Conservation (phyloP, 2,329 filamentous ascomycete genomes). For the Fusarium mexicanum region DNA sequence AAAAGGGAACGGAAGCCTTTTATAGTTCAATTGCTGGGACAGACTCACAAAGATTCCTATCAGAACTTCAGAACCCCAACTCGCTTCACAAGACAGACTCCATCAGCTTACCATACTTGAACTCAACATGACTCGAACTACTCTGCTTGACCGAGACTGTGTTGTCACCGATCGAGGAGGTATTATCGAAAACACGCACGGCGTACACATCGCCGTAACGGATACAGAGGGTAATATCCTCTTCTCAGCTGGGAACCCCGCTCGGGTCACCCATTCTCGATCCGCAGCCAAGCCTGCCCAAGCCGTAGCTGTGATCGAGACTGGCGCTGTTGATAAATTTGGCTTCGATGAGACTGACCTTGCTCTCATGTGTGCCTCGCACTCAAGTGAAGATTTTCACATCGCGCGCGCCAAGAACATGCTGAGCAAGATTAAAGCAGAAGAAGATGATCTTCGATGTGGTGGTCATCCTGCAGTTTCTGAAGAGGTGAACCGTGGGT, state of each 20-base stretch:
- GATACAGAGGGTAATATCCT: conserved; percentile 52
- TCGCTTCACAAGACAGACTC: background rate
- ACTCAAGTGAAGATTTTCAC: conserved; percentile 56
- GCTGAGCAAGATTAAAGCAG: conserved; percentile 47
- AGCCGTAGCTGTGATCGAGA: conserved; percentile 56
- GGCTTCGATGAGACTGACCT: conserved; percentile 53
- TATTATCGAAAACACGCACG: conserved; percentile 56
- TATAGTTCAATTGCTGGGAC: background rate
- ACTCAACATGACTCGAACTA: conserved; percentile 22
- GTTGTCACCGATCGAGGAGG: conserved; percentile 52
- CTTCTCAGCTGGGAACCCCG: conserved; percentile 52
- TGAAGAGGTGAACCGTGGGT: conserved; percentile 48
- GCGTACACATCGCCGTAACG: conserved; percentile 54
- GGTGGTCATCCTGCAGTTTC: conserved; percentile 53
- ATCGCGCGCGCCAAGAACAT: conserved; percentile 51
- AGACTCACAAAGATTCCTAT: background rate
- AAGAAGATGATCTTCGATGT: conserved; percentile 52
- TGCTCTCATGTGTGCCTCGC: conserved; percentile 59
- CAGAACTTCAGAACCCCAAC: background rate
- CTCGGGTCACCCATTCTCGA: conserved; percentile 53
- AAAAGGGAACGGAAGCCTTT: background rate
- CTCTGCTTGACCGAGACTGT: conserved; percentile 37
- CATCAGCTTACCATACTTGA: background rate
- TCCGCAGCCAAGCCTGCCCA: conserved; percentile 59
- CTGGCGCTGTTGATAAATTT: conserved; percentile 49